phyloP scores from a whole-genome alignment of 768 basidiomycete species.

The Dioszegia crocea region DNA sequence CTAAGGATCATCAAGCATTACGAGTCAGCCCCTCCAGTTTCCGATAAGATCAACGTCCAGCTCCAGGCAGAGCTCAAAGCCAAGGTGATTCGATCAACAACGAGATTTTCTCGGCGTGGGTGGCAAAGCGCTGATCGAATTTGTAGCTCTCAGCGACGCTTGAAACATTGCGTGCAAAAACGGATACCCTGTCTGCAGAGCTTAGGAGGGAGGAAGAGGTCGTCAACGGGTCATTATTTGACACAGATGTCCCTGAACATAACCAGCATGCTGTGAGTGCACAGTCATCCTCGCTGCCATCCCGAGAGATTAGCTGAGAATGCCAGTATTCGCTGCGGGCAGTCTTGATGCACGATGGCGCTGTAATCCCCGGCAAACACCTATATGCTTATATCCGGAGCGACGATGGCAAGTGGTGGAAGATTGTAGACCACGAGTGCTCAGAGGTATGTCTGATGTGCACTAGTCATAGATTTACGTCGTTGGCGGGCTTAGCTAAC shows the following conservation, averaged over 20 bases:
- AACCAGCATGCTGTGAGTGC: constrained; percentile 34
- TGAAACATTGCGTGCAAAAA: constrained; percentile 13
- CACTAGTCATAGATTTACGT: too few relatives aligned
- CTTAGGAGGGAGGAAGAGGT: constrained; percentile 16
- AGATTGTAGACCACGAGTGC: constrained; percentile 33
- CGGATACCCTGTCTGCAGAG: constrained; percentile 15
- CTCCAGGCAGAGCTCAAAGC: constrained; percentile 25
- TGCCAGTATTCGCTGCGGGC: constrained; percentile 28
- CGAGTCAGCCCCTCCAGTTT: constrained; percentile 6
- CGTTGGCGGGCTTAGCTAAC: too few relatives aligned
- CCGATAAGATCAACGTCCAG: constrained; percentile 4
- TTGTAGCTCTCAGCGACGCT: constrained; percentile 28
- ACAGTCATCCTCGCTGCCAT: neutral
- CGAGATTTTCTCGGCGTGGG: neutral
- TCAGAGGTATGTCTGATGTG: constrained; percentile 12
- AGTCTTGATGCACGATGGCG: constrained; percentile 35
- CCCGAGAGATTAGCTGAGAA: neutral
- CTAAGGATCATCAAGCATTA: constrained; percentile 31
- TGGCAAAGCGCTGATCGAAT: neutral
- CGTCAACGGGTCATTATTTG: constrained; percentile 20
- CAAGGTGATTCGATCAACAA: too few relatives aligned
- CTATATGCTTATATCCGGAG: constrained; percentile 29
- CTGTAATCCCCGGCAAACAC: constrained; percentile 23
- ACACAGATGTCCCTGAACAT: constrained; percentile 28
- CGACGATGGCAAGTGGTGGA: constrained; percentile 37